Evolutionary conservation across 148 eudicot species (phyloP).

Genomic region (Amaranthus cruentus): DNA sequence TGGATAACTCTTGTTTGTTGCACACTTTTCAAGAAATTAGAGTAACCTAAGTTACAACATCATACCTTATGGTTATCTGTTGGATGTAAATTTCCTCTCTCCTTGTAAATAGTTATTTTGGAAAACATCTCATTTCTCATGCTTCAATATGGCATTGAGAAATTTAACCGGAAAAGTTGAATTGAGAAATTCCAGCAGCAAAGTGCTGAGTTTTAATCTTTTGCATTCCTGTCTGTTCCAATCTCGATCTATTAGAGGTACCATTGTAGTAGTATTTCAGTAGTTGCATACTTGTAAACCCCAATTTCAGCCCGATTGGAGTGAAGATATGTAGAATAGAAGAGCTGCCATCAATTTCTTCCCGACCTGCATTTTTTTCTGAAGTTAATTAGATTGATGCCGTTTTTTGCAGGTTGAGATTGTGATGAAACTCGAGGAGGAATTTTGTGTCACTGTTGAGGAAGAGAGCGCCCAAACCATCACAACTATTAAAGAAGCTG

Average conservation of each 20-base stretch:
- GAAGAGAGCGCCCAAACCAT: slow-evolving; percentile 54
- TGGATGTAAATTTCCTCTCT: too few relatives aligned
- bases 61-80: too few relatives aligned
- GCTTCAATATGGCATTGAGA: not conserved
- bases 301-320: too few relatives aligned
- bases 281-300: too few relatives aligned
- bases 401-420: slow-evolving; percentile 45
- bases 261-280: too few relatives aligned
- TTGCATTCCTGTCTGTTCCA: too few relatives aligned
- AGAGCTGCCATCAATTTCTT: not conserved
- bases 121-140: not conserved
- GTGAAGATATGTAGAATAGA: too few relatives aligned
- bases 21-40: too few relatives aligned
- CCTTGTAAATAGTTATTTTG: not conserved
- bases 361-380: not conserved
- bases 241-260: not conserved
- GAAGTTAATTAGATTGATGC: not conserved
- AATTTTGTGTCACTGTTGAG: slow-evolving; percentile 47
- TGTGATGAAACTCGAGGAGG: slow-evolving; percentile 64
- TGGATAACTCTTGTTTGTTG: too few relatives aligned
- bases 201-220: too few relatives aligned
- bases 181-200: too few relatives aligned
- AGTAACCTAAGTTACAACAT: too few relatives aligned
- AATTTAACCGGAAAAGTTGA: not conserved
- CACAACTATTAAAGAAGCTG: slow-evolving; percentile 50